phyloP scores from a whole-genome alignment of 2,329 filamentous ascomycete genomes.

The Didymosphaeria variabile region DNA sequence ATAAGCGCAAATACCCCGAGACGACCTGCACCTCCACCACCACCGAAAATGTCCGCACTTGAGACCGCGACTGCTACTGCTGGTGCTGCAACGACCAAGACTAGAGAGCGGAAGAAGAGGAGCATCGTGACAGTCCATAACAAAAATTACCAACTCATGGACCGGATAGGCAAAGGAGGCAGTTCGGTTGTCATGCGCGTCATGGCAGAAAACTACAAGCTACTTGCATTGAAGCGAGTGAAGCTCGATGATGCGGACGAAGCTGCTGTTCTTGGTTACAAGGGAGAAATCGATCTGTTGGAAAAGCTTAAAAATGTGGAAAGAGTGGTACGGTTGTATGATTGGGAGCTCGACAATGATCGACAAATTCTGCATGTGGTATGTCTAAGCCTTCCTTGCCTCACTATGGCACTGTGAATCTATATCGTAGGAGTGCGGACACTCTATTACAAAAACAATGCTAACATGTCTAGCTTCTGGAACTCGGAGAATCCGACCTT shows the following conservation, averaged over 20 bases:
- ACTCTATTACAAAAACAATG: background rate
- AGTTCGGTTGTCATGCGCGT: slow-evolving; percentile 96
- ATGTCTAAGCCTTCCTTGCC: slow-evolving; percentile 50
- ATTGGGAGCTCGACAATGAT: slow-evolving; percentile 92
- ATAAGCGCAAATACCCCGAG: slow-evolving; percentile 77
- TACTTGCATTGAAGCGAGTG: slow-evolving; percentile 93
- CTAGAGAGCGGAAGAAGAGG: slow-evolving; percentile 75
- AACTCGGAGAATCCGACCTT: slow-evolving; percentile 94
- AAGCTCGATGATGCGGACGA: slow-evolving; percentile 91
- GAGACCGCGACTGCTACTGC: slow-evolving; percentile 87
- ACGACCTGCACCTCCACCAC: slow-evolving; percentile 78
- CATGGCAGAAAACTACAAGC: slow-evolving; percentile 95
- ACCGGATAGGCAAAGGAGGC: slow-evolving; percentile 89
- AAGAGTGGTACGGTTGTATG: slow-evolving; percentile 87
- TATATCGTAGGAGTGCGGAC: no score
- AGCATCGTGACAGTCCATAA: slow-evolving; percentile 89
- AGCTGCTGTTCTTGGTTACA: slow-evolving; percentile 82
- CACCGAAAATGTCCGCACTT: slow-evolving; percentile 96
- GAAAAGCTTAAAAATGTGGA: slow-evolving; percentile 84
- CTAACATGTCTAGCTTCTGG: slow-evolving; percentile 75
- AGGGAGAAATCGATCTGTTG: slow-evolving; percentile 93
- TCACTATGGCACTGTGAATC: no score
- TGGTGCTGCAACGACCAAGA: slow-evolving; percentile 79
- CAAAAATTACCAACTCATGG: slow-evolving; percentile 87
- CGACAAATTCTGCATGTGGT: slow-evolving; percentile 88